These are phyloP conservation scores for Garcia nutans DNA, from an alignment of 345 rosid species.

Conservation along the genomic window DNA sequence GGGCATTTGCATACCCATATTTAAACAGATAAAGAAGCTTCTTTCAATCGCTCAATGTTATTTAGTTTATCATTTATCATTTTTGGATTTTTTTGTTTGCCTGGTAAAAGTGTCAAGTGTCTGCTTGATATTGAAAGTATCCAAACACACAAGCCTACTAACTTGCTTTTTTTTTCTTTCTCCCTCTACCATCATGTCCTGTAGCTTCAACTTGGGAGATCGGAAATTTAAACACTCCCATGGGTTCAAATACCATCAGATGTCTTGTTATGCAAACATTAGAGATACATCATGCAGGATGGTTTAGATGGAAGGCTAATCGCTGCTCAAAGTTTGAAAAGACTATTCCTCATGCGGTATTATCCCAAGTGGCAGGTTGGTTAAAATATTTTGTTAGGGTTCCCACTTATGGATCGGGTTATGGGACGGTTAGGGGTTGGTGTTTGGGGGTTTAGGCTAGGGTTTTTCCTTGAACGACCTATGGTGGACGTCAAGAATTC, in stretches of 20 bases:
- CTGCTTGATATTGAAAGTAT: background rate
- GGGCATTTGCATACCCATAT: background rate
- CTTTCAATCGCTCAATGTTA: background rate
- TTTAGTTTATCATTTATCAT: background rate
- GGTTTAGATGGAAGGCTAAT: constrained; percentile 78
- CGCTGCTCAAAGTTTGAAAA: constrained; percentile 78
- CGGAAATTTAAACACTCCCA: constrained; percentile 52
- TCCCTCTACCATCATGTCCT: background rate
- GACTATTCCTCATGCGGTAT: constrained; percentile 69
- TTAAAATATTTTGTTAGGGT: constrained; percentile 12
- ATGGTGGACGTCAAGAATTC: too few relatives aligned
- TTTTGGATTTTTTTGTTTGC: constrained; percentile 4
- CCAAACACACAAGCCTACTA: background rate
- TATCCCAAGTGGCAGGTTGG: constrained; percentile 86
- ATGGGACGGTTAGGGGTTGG: too few relatives aligned
- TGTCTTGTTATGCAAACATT: constrained; percentile 83
- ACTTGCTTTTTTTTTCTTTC: constrained; percentile 6
- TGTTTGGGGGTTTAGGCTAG: too few relatives aligned
- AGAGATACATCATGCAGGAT: constrained; percentile 70
- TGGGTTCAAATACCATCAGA: constrained; percentile 54
- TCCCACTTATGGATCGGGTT: too few relatives aligned
- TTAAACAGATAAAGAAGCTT: background rate
- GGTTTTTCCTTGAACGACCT: too few relatives aligned
- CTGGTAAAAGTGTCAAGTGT: background rate
- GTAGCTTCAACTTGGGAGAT: constrained; percentile 97